Evolutionary conservation across 2,329 filamentous ascomycete species (phyloP).

Genomic region (Alternaria gansuensis): DNA sequence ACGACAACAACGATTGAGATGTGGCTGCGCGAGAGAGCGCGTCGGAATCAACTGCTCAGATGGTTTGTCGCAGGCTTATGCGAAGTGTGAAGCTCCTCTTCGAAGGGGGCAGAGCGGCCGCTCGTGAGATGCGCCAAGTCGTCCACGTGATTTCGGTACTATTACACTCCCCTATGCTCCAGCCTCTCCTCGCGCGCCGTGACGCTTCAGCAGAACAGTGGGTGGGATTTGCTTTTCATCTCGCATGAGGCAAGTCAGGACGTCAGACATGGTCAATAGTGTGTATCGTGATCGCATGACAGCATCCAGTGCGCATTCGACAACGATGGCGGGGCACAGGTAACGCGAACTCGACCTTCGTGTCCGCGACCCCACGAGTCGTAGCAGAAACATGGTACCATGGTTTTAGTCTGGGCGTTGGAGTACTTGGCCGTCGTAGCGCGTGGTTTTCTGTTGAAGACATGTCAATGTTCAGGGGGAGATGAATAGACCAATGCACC

Average conservation of each 20-base stretch:
- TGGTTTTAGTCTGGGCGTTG: too few relatives aligned
- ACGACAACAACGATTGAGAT: constrained; percentile 16
- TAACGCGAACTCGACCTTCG: constrained; percentile 16
- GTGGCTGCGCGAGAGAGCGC: constrained; percentile 16
- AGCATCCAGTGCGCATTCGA: constrained; percentile 1
- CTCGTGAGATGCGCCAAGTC: constrained; percentile 25
- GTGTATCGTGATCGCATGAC: constrained; percentile 8
- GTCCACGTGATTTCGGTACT: constrained; percentile 25
- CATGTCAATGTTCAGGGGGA: not conserved
- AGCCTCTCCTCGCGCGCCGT: constrained; percentile 16
- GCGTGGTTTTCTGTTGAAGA: not conserved
- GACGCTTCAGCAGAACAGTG: not conserved
- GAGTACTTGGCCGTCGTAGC: not conserved
- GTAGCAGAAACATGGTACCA: not conserved
- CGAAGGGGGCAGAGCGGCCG: constrained; percentile 19
- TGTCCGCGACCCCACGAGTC: constrained; percentile 1
- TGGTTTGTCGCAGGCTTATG: constrained; percentile 5
- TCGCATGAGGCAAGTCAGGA: not conserved
- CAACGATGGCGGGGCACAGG: constrained; percentile 14
- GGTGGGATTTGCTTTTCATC: constrained; percentile 12
- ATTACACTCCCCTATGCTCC: constrained; percentile 22
- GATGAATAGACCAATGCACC: constrained; percentile 5
- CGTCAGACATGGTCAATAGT: not conserved
- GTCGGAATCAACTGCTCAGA: constrained; percentile 8
- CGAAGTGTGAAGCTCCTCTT: constrained; percentile 13